Conservation (phyloP, 2,329 filamentous ascomycete genomes). For the Fusarium sp. region DNA sequence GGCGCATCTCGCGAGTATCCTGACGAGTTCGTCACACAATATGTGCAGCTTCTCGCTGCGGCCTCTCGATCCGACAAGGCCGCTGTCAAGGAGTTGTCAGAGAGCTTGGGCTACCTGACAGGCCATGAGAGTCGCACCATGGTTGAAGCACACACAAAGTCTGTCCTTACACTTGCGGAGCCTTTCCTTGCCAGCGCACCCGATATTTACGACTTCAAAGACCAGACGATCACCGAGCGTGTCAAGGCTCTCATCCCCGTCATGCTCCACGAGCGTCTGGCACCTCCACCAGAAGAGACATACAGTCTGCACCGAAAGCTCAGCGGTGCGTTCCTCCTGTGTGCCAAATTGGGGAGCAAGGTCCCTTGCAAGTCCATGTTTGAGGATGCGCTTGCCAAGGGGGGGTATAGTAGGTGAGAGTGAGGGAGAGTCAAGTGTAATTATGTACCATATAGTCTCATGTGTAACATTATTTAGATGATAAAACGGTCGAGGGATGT, state of each 20-base stretch:
- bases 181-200: slow-evolving; percentile 83
- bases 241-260: slow-evolving; percentile 88
- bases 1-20: slow-evolving; percentile 91
- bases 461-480: slow-evolving; percentile 32
- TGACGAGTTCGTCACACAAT: slow-evolving; percentile 78
- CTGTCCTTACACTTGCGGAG: slow-evolving; percentile 89
- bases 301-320: slow-evolving; percentile 95
- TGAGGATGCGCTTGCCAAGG: slow-evolving; percentile 58
- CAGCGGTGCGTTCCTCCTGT: slow-evolving; percentile 93
- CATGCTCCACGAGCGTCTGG: slow-evolving; percentile 89
- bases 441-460: slow-evolving; percentile 25
- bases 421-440: neutral
- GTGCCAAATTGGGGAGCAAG: slow-evolving; percentile 83
- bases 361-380: slow-evolving; percentile 88
- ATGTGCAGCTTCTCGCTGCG: slow-evolving; percentile 81
- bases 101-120: slow-evolving; percentile 88
- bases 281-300: slow-evolving; percentile 95
- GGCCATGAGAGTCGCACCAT: slow-evolving; percentile 86
- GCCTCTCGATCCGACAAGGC: slow-evolving; percentile 76
- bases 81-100: slow-evolving; percentile 72
- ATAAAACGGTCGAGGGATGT: slow-evolving; percentile 4
- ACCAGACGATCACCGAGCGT: slow-evolving; percentile 96
- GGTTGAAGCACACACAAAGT: slow-evolving; percentile 89
- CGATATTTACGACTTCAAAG: slow-evolving; percentile 87
- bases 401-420: slow-evolving; percentile 42